Conservation (phyloP, 2,329 filamentous ascomycete genomes). For the Fusarium sp. region DNA sequence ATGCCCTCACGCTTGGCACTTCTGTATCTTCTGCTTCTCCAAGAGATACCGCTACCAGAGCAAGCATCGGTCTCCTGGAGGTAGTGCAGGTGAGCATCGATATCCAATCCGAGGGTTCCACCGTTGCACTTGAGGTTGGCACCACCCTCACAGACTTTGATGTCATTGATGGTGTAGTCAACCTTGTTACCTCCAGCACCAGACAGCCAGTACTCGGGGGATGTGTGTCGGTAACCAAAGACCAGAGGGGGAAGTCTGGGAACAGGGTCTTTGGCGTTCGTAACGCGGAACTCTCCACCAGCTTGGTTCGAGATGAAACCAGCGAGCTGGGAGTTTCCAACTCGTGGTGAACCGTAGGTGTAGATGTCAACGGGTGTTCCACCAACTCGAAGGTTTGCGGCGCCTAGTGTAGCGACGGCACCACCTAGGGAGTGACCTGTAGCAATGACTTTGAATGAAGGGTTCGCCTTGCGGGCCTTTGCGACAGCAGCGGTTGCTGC, state of each 20-base stretch:
- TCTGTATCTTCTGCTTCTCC: constrained; percentile 39
- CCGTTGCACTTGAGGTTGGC: constrained; percentile 63
- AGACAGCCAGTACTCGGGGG: constrained; percentile 74
- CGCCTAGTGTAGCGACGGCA: constrained; percentile 70
- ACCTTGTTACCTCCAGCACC: constrained; percentile 47
- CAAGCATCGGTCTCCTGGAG: constrained; percentile 58
- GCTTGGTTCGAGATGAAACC: constrained; percentile 64
- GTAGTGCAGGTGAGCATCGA: constrained; percentile 61
- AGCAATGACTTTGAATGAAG: constrained; percentile 64
- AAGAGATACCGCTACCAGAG: constrained; percentile 37
- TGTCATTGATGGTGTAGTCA: constrained; percentile 53
- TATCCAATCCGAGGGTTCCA: constrained; percentile 58
- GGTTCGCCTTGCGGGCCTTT: constrained; percentile 58
- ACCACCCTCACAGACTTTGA: constrained; percentile 62
- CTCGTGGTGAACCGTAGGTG: constrained; percentile 74
- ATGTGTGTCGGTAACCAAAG: constrained; percentile 73
- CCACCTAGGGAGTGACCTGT: constrained; percentile 77
- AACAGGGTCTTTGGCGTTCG: constrained; percentile 74
- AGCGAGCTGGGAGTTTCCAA: constrained; percentile 68
- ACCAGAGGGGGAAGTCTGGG: constrained; percentile 72
- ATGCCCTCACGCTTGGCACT: constrained; percentile 2
- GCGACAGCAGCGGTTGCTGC: constrained; percentile 57
- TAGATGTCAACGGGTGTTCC: constrained; percentile 66
- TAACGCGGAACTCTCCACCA: constrained; percentile 70
- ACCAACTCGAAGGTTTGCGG: constrained; percentile 62